A percentile compares a stretch with the other conserved stretches of the same genome.
These are phyloP conservation scores for Paecilomyces formosus DNA, from an alignment of 2,329 filamentous ascomycete species.

Conservation along the genomic window DNA sequence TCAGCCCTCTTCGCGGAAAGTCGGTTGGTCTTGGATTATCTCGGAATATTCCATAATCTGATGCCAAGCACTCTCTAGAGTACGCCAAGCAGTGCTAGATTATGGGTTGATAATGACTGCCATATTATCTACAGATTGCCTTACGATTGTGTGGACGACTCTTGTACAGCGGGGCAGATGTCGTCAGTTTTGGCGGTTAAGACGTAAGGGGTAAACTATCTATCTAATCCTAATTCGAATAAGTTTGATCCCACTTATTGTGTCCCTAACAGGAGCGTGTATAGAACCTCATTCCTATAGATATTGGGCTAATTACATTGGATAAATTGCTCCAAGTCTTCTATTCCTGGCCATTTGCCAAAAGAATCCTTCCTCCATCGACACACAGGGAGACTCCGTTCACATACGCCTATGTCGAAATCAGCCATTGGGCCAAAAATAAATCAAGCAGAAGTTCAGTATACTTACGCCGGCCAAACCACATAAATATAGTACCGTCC, in stretches of 20 bases:
- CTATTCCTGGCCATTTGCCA: conserved; percentile 33
- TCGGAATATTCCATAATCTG: neutral
- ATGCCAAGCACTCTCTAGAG: neutral
- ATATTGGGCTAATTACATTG: neutral
- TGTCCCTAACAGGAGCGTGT: too few relatives aligned
- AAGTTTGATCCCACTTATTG: too few relatives aligned
- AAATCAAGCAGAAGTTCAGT: too few relatives aligned
- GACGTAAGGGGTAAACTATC: too few relatives aligned
- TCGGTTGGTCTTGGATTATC: neutral
- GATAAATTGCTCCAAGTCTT: neutral
- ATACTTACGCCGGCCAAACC: conserved; percentile 33
- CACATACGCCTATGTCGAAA: conserved; percentile 26
- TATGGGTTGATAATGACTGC: too few relatives aligned
- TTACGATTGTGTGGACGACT: too few relatives aligned
- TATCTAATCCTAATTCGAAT: too few relatives aligned
- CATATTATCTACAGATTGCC: too few relatives aligned
- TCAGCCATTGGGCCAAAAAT: neutral
- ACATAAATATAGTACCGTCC: conserved; percentile 35
- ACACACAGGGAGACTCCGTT: conserved; percentile 33
- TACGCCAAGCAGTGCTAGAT: neutral
- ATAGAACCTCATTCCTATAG: too few relatives aligned
- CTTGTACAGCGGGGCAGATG: too few relatives aligned
- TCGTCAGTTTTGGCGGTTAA: too few relatives aligned
- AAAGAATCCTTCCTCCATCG: conserved; percentile 33
- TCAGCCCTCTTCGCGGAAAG: neutral